Conservation (phyloP, 768 basidiomycete species). For the Suillus americanus region DNA sequence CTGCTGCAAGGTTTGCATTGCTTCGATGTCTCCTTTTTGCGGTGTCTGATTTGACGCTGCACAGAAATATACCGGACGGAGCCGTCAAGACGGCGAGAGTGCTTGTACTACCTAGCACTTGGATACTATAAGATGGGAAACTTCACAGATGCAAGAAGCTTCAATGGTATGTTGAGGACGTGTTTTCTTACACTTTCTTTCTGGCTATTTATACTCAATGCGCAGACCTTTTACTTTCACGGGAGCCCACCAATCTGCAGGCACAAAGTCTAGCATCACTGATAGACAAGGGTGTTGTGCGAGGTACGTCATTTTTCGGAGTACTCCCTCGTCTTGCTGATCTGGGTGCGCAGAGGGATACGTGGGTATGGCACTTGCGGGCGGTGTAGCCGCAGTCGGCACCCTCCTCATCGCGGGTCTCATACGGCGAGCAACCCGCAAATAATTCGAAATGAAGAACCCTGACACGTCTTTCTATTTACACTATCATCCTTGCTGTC, state of each 20-base stretch:
- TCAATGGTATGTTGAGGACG: conserved; percentile 68
- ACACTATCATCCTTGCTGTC: conserved; percentile 12
- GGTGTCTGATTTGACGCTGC: conserved; percentile 10
- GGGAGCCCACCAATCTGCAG: conserved; percentile 93
- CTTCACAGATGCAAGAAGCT: conserved; percentile 87
- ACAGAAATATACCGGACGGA: conserved; percentile 91
- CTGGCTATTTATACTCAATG: conserved; percentile 6
- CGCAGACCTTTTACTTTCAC: conserved; percentile 80
- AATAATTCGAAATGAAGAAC: conserved; percentile 21
- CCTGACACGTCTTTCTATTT: conserved; percentile 20
- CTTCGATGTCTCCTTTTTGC: neutral
- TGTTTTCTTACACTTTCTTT: neutral
- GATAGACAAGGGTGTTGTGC: conserved; percentile 82
- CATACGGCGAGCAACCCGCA: conserved; percentile 78
- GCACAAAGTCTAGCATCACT: conserved; percentile 82
- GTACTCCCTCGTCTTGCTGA: neutral
- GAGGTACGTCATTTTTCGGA: conserved; percentile 49
- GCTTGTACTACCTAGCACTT: conserved; percentile 93
- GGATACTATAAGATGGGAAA: conserved; percentile 98
- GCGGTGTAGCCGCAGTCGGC: conserved; percentile 85
- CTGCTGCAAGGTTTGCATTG: conserved; percentile 74
- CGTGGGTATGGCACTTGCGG: conserved; percentile 94
- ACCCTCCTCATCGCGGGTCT: conserved; percentile 71
- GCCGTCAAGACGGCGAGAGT: conserved; percentile 85
- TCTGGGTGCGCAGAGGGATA: conserved; percentile 74